These are phyloP conservation scores for Dactylonectria macrodidyma DNA, from an alignment of 2,329 filamentous ascomycete genomes.

Conservation along the genomic window DNA sequence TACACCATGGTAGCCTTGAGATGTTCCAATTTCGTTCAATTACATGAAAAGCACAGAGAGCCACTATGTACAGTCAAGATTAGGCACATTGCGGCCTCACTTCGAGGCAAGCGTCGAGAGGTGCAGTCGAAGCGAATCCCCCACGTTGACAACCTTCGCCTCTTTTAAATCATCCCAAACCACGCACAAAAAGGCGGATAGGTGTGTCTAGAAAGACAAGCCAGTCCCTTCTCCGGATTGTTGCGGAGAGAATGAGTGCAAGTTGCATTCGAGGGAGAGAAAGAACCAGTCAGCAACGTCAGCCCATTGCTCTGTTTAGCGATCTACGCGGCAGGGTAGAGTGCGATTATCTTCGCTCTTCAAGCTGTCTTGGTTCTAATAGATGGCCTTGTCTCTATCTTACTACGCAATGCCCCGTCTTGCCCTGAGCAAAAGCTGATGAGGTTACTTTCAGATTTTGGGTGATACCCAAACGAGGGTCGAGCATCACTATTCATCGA, in stretches of 20 bases:
- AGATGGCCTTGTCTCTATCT: neutral
- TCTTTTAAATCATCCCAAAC: neutral
- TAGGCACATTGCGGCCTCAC: neutral
- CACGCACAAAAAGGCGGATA: neutral
- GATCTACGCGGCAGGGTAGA: neutral
- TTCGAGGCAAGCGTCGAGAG: neutral
- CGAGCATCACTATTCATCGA: neutral
- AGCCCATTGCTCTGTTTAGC: neutral
- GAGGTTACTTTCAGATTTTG: neutral
- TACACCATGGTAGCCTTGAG: constrained; percentile 2
- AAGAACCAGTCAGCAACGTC: neutral
- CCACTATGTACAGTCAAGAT: neutral
- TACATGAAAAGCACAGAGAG: neutral
- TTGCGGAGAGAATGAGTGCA: neutral
- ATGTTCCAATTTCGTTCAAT: neutral
- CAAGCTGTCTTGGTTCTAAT: too few species aligned
- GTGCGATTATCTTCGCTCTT: neutral
- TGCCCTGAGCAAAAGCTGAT: neutral
- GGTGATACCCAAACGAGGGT: neutral
- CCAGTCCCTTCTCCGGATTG: neutral
- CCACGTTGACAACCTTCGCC: neutral
- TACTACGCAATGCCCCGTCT: too few species aligned
- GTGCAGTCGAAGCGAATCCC: neutral
- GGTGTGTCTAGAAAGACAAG: neutral
- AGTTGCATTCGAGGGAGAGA: neutral